Evolutionary conservation across 1,284 basidiomycete species (phyloP), one percentile per base, ranked within the genome.

Genomic region (Xerocomus nothofagi): DNA sequence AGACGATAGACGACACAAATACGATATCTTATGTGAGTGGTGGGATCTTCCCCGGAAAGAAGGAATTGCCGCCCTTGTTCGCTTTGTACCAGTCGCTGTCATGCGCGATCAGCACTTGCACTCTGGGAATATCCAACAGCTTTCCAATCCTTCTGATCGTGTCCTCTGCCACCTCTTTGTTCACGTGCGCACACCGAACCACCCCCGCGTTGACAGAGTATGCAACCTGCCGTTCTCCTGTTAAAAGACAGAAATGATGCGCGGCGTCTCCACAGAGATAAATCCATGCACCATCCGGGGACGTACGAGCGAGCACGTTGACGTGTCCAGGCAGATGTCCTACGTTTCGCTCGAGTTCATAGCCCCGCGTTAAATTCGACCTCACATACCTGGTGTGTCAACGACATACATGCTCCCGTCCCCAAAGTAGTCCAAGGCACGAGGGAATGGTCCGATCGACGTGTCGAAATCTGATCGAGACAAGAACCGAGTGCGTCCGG

Each of bases 331-430:
- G 44, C 4, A 57, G 20, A 23, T 57, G 54, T 0, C 48, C 53
- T 58, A 26, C 17, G 21, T 17, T 27, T 15, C 18, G 31, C 20
- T 23, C 20, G 17, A 5, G 5, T 11, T 27, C 30, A 26, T 33
- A 7, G 29, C 4, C 18, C 9, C 17, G 9, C 14, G 30, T 21
- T n/a, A 27, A 10, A 27, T 27, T 10, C 26, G 11, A 27, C 12
- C 18, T 17, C n/a, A 43, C 52, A 11, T 11, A 59, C 54, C 57
- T 6, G 76, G 74, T 3, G 78, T 71, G 52, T 81, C 75, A 44
- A 82, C 66, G 53, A 82, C 64, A 60, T 80, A 80, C 31, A 80
- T 53, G 49, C 74, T 77, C 0, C 81, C 81, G 54, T 83, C 81
- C 18, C 72, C 73, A 60, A 74, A 80, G 54, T 74, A 77, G 62